Base-by-base conservation (phyloP, 2,329 filamentous ascomycete species). In the Beauveria sp. region DNA sequence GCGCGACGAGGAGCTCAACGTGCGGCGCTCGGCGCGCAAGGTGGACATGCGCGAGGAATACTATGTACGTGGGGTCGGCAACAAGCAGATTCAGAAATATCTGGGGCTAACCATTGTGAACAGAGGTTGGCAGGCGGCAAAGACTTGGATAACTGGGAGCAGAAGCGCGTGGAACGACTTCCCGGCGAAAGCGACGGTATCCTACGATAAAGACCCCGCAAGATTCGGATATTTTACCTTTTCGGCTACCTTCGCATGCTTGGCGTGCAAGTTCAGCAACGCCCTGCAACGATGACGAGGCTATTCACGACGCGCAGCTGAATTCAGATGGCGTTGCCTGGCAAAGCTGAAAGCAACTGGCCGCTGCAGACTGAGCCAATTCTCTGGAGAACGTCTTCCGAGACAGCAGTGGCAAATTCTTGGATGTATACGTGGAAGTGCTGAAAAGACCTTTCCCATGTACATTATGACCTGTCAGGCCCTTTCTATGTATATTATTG, bases 61-160 rank as follows among this genome's bases (percentile, higher is more conserved):
- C 74, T 92, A 93, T 72, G 91, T 93, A 72, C 75, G 89, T 84
- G 9, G 16, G 6, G 3, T 14, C 12, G 34, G 34, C 18, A 12
- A 12, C n/a, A 3, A n/a, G 20, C 31, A 28, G 12, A 5, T 18
- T 3, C 22, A 26, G 22, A 5, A 43, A n/a, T 14, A 2, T 26
- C 3, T 12, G 26, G 3, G 6, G 48, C 57, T 60, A 52, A 60
- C 14, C 3, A 22, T 2, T 26, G 31, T 51, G 40, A 31, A n/a
- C 63, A 74, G 72, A 69, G 70, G 60, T 66, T 72, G 49, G 67
- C 79, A 90, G 90, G 90, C 38, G 43, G 43, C 59, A 96, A 96
- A 74, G 95, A 98, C 72, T 77, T 98, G 64, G 93, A 99, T 70
- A 84, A 91, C 71, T 99, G 95, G 95, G 93, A 98, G 74, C 95